Evolutionary conservation across 2,329 filamentous ascomycete genomes (phyloP).

Genomic region (Pestalotiopsis sp.): DNA sequence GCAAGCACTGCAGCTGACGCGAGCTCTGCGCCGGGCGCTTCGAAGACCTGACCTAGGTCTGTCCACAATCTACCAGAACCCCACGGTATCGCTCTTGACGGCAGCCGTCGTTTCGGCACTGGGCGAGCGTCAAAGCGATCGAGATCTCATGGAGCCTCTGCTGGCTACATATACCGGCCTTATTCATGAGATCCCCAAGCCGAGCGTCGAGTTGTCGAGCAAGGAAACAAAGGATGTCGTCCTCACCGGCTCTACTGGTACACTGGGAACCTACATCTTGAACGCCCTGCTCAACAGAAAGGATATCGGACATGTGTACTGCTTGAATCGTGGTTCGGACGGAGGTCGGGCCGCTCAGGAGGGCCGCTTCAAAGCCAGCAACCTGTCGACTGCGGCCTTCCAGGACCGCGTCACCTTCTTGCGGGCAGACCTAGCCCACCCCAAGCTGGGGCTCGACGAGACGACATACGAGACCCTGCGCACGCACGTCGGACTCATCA

Average conservation of each 20-base stretch:
- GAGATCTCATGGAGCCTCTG: conserved; percentile 12
- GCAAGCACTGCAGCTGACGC: conserved; percentile 15
- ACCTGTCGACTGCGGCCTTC: conserved; percentile 6
- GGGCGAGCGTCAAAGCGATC: conserved; percentile 8
- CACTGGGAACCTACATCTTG: conserved; percentile 25
- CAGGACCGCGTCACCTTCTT: conserved; percentile 24
- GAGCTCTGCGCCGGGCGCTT: conserved; percentile 13
- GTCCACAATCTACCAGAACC: conserved; percentile 20
- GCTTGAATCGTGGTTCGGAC: conserved; percentile 27
- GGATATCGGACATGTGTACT: conserved; percentile 26
- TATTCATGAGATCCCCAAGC: not conserved
- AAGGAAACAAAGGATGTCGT: conserved; percentile 19
- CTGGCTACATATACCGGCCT: conserved; percentile 12
- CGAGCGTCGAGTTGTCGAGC: no score
- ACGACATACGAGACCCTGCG: conserved; percentile 18
- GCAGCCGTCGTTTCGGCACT: conserved; percentile 13
- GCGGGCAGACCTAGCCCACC: conserved; percentile 20
- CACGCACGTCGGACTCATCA: conserved; percentile 18
- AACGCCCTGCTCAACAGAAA: conserved; percentile 18
- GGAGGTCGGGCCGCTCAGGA: conserved; percentile 18
- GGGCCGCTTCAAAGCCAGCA: conserved; percentile 13
- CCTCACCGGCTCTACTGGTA: conserved; percentile 30
- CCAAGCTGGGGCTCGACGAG: conserved; percentile 20
- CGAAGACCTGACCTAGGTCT: conserved; percentile 7
- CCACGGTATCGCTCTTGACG: conserved; percentile 18